Percentiles rank a stretch among this genome's conserved stretches.
Conservation (phyloP, 1,139 yeast species). For the Pneumocystis carinii region DNA sequence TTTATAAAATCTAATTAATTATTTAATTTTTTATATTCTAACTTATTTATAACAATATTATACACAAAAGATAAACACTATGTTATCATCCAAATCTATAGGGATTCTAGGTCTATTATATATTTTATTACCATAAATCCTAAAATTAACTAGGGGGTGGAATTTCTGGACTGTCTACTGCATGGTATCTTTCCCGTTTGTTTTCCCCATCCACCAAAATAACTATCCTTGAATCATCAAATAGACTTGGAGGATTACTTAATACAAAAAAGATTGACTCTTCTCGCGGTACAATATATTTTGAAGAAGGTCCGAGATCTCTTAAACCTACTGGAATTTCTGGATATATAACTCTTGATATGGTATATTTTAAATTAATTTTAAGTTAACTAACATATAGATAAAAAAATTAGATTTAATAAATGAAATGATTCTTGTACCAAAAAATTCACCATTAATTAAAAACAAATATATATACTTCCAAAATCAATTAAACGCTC, state of each 20-base stretch:
- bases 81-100: background rate
- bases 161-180: constrained; percentile 65
- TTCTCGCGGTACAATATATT: constrained; percentile 15
- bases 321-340: constrained; percentile 23
- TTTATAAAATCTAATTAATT: background rate
- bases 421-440: constrained; percentile 37
- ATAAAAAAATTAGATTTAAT: constrained; percentile 29
- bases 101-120: background rate
- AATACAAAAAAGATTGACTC: constrained; percentile 26
- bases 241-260: constrained; percentile 69
- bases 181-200: constrained; percentile 52
- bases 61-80: background rate
- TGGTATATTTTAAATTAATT: constrained; percentile 18
- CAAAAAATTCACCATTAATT: constrained; percentile 33
- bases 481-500: constrained; percentile 21
- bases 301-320: constrained; percentile 32
- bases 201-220: constrained; percentile 47
- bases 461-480: constrained; percentile 45
- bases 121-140: background rate
- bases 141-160: constrained; percentile 48
- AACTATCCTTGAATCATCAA: constrained; percentile 42
- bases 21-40: background rate
- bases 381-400: background rate
- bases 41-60: background rate
- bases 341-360: constrained; percentile 14